A percentile compares a stretch with the other conserved stretches of the same genome.
Conservation (phyloP, 2,329 filamentous ascomycete genomes). For the Ophiostoma triangulosporum region DNA sequence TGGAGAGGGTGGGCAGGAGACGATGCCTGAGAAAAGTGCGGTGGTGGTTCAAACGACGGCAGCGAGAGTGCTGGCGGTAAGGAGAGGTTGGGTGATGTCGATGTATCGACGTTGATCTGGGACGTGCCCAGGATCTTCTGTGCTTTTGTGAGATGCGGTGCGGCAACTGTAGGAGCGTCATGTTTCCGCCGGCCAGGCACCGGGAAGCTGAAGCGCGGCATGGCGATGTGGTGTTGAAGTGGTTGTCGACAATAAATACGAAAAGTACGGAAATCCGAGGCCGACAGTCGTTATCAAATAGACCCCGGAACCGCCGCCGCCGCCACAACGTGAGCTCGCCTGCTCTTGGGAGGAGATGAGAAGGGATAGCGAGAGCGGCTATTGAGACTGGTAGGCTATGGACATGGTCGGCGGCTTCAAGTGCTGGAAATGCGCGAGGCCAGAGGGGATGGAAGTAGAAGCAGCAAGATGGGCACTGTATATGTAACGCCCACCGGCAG, state of each 20-base stretch:
- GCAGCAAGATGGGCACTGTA: neutral
- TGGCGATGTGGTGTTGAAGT: slow-evolving; percentile 7
- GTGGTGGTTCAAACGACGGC: neutral
- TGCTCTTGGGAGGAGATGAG: neutral
- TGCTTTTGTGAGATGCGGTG: slow-evolving; percentile 34
- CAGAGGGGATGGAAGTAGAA: neutral
- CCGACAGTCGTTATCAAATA: neutral
- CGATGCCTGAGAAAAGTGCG: neutral
- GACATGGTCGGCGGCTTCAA: neutral
- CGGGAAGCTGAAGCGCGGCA: slow-evolving; percentile 34
- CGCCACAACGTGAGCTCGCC: neutral
- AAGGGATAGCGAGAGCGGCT: neutral
- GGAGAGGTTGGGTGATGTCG: slow-evolving; percentile 5
- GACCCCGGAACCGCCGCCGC: neutral
- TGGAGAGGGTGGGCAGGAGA: neutral
- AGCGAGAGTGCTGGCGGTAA: neutral
- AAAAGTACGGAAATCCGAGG: neutral
- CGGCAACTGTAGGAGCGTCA: slow-evolving; percentile 18
- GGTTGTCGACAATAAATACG: neutral
- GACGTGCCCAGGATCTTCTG: slow-evolving; percentile 36
- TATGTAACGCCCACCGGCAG: neutral
- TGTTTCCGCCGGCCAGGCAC: slow-evolving; percentile 34
- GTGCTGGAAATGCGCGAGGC: neutral
- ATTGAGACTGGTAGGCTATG: neutral
- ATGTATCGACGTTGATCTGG: slow-evolving; percentile 29